Evolutionary conservation across 2,329 filamentous ascomycete species (phyloP), one percentile per base, ranked within the genome.

Genomic region (Calcarisporium arbuscula): DNA sequence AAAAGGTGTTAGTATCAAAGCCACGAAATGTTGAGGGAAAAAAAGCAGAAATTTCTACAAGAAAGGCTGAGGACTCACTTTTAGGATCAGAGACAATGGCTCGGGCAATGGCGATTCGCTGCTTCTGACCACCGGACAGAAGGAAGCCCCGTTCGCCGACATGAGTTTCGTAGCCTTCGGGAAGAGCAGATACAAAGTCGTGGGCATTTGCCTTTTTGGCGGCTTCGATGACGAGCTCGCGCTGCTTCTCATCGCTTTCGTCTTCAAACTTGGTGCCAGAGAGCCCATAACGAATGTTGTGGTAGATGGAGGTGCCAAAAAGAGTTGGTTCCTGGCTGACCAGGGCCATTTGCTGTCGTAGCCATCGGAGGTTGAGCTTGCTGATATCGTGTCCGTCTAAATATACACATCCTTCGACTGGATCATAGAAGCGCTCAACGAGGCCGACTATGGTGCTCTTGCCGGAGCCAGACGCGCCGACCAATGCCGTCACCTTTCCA

Each of bases 81-180:
- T 89, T 94, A 1, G 90, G 90, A 49, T 95, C 85, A 14, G 84
- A 90, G 19, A 95, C 86, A 37, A 95, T 77, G 25, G 89, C 89
- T 51, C 88, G 74, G 7, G 90, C 88, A 58, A 96, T 95, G 10
- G 90, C 89, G 52, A 96, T 94, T 48, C 92, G 85, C 61, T 96
- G 92, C 60, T 95, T 95, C 61, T 98, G 92, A 22, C 92, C 92
- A 56, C 92, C 92, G 36, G 86, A 94, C 8, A 98, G 71, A 34
- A 95, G 65, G 55, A 95, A 94, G 8, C 92, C 92, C 43, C 89
- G 82, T 59, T 96, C 88, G 37, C 92, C 92, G n/a, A 96, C 90
- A 45, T 94, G 81, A 0, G 92, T 96, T 45, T 95, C 77, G 50
- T 96, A 96, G 3, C 85, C 84, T 47, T 96, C 84, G 0, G 92